Percentiles rank a stretch among this genome's conserved stretches.
phyloP scores from a whole-genome alignment of 169 alveolate genomes.

The Plasmodium fragile region DNA sequence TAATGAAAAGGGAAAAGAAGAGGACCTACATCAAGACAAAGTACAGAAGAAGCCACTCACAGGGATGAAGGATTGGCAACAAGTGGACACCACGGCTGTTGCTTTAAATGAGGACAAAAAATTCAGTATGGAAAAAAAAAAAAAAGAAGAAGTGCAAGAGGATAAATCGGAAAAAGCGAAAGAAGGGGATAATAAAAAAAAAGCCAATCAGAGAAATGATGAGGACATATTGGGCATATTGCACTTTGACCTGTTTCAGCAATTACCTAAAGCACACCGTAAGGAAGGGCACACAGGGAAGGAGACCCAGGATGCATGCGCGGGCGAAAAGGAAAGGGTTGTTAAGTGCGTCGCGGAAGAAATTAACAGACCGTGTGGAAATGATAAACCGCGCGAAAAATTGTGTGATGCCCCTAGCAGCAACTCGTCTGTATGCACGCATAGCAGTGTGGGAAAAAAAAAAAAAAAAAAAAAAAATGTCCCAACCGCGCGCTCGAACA shows the following conservation, averaged over 20 bases:
- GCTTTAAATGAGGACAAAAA: neutral
- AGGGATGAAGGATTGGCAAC: constrained; percentile 1
- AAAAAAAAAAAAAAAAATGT: neutral
- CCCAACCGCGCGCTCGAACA: neutral
- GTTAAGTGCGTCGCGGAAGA: neutral
- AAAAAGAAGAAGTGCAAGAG: neutral
- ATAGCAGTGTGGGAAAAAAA: neutral
- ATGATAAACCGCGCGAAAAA: neutral
- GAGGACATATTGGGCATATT: neutral
- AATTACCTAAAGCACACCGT: neutral
- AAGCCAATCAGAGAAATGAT: neutral
- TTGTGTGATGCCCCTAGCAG: neutral
- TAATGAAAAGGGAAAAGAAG: neutral
- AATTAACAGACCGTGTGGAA: neutral
- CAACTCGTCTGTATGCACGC: constrained; percentile 2
- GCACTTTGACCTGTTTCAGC: neutral
- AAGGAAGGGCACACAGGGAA: neutral
- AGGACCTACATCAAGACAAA: neutral
- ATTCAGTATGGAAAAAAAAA: neutral
- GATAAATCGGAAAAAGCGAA: neutral
- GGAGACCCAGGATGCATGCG: neutral
- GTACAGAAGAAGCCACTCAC: neutral
- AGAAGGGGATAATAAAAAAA: neutral
- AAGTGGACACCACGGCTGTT: neutral
- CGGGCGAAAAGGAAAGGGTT: neutral